These are phyloP conservation scores for Dryas integrifolia DNA, from an alignment of 331 rosid species.

Conservation along the genomic window DNA sequence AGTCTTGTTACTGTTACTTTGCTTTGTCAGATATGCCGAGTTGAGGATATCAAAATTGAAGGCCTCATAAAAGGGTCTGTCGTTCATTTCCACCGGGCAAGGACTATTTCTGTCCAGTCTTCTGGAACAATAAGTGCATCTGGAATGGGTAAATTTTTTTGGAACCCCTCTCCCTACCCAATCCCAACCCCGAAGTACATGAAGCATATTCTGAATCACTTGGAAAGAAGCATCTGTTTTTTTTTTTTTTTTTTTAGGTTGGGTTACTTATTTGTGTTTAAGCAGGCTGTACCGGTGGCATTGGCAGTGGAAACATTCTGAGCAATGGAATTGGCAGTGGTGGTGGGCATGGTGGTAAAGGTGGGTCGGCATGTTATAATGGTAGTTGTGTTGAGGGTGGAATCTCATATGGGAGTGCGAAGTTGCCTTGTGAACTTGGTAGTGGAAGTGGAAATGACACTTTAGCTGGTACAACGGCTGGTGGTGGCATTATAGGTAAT, in stretches of 20 bases:
- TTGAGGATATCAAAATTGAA: slow-evolving; percentile 57
- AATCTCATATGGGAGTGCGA: slow-evolving; percentile 63
- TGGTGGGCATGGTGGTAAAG: slow-evolving; percentile 94
- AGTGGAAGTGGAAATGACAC: slow-evolving; percentile 89
- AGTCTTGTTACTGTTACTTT: slow-evolving; percentile 6
- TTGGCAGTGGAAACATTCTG: slow-evolving; percentile 65
- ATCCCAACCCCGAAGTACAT: background rate
- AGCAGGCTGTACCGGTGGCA: slow-evolving; percentile 86
- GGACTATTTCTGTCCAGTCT: slow-evolving; percentile 70
- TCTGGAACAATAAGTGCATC: slow-evolving; percentile 81
- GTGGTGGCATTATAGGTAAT: slow-evolving; percentile 98
- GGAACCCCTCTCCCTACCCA: background rate
- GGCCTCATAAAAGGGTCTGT: slow-evolving; percentile 95
- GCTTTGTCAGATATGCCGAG: slow-evolving; percentile 48
- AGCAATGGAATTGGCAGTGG: slow-evolving; percentile 82
- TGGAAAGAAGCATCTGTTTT: background rate
- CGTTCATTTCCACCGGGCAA: slow-evolving; percentile 95
- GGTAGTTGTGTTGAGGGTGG: slow-evolving; percentile 75
- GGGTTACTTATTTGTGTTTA: slow-evolving; percentile 18
- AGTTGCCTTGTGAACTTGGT: slow-evolving; percentile 96
- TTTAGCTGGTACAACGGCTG: slow-evolving; percentile 68
- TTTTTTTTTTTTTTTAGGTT: background rate
- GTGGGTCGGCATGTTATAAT: slow-evolving; percentile 74
- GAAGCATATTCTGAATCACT: background rate
- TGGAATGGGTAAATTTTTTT: slow-evolving; percentile 69